Percentiles rank a stretch among this genome's conserved stretches.
Evolutionary conservation across 192 early-diverging fungal species (phyloP).

Genomic region (Anaeromyces robustus): DNA sequence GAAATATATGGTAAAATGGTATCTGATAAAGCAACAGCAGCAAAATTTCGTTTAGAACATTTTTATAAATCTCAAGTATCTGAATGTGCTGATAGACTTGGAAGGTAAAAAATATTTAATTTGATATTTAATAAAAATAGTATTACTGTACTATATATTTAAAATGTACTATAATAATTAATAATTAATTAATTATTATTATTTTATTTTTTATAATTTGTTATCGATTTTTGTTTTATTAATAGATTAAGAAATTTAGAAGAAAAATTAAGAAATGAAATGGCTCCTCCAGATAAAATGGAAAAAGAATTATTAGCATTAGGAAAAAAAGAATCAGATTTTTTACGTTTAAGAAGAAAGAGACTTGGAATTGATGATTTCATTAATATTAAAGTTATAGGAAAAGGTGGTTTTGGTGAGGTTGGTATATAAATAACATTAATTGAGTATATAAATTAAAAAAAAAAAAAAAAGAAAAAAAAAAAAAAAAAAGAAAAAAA

Average conservation of each 20-base stretch:
- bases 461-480: too few species aligned
- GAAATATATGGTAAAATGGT: not conserved
- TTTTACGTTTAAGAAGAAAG: conserved; percentile 75
- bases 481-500: too few species aligned
- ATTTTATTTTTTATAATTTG: too few species aligned
- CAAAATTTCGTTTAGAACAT: conserved; percentile 80
- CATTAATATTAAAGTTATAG: conserved; percentile 90
- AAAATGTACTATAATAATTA: too few species aligned
- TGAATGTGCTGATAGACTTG: conserved; percentile 65
- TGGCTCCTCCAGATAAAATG: not conserved
- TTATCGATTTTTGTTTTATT: too few species aligned
- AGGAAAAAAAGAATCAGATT: conserved; percentile 83
- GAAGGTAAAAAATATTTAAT: not conserved
- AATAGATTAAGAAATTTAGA: not conserved
- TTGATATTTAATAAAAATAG: too few species aligned
- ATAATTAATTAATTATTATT: too few species aligned
- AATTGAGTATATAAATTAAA: too few species aligned
- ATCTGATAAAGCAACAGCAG: conserved; percentile 64
- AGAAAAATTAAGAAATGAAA: not conserved
- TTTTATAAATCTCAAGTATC: conserved; percentile 79
- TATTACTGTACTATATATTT: too few species aligned
- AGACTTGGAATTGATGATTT: conserved; percentile 81
- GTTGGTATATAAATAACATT: conserved; percentile 10
- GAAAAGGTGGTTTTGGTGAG: conserved; percentile 97
- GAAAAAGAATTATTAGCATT: not conserved